These are phyloP conservation scores for Basidiobolus heterosporus DNA, from an alignment of 371 early-diverging fungal species.

Conservation along the genomic window DNA sequence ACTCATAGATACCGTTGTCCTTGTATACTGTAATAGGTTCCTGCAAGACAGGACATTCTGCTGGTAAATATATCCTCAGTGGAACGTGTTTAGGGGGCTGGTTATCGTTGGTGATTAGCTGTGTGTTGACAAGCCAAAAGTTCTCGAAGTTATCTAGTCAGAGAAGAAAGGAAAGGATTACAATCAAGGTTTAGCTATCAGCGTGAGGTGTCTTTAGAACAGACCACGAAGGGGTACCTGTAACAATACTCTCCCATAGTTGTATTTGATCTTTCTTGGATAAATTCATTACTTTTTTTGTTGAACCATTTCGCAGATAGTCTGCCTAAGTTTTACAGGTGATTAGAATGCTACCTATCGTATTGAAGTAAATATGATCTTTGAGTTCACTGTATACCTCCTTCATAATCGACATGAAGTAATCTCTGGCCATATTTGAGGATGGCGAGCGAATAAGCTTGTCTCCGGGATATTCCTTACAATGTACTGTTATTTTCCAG, in stretches of 20 bases:
- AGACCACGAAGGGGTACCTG: neutral
- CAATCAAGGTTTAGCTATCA: neutral
- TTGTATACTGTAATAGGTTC: slow-evolving; percentile 27
- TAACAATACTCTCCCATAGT: neutral
- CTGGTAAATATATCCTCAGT: slow-evolving; percentile 35
- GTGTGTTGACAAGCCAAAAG: neutral
- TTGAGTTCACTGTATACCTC: neutral
- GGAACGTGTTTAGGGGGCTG: slow-evolving; percentile 16
- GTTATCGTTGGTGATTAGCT: neutral
- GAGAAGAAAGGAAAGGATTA: neutral
- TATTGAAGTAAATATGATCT: too few species aligned
- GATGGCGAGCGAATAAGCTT: neutral
- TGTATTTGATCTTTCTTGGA: neutral
- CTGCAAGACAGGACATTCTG: slow-evolving; percentile 38
- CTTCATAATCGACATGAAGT: neutral
- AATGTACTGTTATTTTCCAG: neutral
- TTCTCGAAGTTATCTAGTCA: neutral
- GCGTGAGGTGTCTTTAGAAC: neutral
- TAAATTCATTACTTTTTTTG: neutral
- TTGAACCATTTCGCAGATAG: neutral
- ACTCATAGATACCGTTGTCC: slow-evolving; percentile 14
- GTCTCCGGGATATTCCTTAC: neutral
- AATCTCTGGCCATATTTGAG: neutral
- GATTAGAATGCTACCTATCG: neutral
- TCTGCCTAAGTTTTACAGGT: neutral